Evolutionary conservation across 2,329 filamentous ascomycete genomes (phyloP).

Genomic region (Fusarium brevicatenulatum): DNA sequence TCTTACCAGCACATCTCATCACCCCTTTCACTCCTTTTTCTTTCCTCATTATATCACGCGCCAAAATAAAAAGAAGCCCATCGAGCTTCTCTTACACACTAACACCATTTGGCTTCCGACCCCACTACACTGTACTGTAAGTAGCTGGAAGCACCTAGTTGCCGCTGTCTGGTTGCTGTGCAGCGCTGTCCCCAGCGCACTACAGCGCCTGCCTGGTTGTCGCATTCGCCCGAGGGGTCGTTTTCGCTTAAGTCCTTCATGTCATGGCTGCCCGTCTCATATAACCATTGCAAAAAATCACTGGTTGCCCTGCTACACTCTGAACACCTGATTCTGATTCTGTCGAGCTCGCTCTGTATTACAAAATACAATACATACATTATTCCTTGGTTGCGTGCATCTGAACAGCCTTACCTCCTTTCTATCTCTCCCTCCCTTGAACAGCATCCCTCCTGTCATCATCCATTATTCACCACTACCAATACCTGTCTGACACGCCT

Average conservation of each 20-base stretch:
- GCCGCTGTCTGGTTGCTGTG: constrained; percentile 19
- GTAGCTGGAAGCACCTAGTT: constrained; percentile 1
- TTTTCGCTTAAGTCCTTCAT: constrained; percentile 24
- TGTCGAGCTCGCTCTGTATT: not conserved
- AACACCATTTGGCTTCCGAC: constrained; percentile 21
- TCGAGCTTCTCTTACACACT: constrained; percentile 7
- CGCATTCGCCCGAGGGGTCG: constrained; percentile 14
- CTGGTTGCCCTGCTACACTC: constrained; percentile 16
- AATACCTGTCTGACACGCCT: constrained; percentile 31
- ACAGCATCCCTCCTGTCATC: constrained; percentile 8
- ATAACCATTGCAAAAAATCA: constrained; percentile 25
- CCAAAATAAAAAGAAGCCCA: constrained; percentile 16
- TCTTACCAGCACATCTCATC: constrained; percentile 4
- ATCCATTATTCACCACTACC: constrained; percentile 6
- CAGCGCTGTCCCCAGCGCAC: constrained; percentile 21
- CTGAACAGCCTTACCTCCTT: not conserved
- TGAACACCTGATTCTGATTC: constrained; percentile 9
- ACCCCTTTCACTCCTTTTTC: constrained; percentile 15
- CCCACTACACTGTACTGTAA: constrained; percentile 31
- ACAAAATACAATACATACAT: constrained; percentile 7
- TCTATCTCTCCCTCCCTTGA: constrained; percentile 18
- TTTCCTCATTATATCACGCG: constrained; percentile 13
- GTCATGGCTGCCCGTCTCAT: not conserved
- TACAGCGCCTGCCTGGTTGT: not conserved
- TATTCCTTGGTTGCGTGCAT: not conserved